Percentiles rank a stretch among this genome's conserved stretches.
These are phyloP conservation scores for Hanseniaspora singularis DNA, from an alignment of 805 yeast genomes.

Conservation along the genomic window DNA sequence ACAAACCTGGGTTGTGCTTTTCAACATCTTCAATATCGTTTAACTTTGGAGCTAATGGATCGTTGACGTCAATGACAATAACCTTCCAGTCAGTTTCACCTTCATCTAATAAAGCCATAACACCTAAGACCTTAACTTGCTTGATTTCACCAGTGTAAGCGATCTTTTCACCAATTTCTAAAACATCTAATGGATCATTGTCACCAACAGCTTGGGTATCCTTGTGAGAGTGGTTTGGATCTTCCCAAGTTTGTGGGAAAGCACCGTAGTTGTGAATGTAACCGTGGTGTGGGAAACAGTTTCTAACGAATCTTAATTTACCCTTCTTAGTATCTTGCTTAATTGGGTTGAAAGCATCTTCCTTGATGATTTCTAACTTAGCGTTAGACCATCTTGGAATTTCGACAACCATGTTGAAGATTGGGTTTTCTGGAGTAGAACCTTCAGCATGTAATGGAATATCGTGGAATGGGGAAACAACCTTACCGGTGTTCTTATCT, in stretches of 20 bases:
- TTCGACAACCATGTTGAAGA: constrained; percentile 69
- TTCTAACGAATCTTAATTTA: constrained; percentile 60
- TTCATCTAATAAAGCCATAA: constrained; percentile 87
- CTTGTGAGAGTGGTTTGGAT: constrained; percentile 52
- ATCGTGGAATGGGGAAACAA: constrained; percentile 91
- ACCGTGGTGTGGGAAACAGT: constrained; percentile 73
- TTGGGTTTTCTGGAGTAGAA: constrained; percentile 56
- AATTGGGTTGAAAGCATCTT: constrained; percentile 56
- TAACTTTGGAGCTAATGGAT: constrained; percentile 78
- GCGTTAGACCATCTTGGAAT: constrained; percentile 77
- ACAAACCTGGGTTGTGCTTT: constrained; percentile 77
- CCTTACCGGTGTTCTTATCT: constrained; percentile 65
- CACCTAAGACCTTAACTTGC: constrained; percentile 85
- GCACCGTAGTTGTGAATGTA: constrained; percentile 84
- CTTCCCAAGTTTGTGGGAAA: constrained; percentile 94
- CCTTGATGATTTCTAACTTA: constrained; percentile 62
- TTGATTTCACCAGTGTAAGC: constrained; percentile 61
- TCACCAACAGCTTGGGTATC: constrained; percentile 65
- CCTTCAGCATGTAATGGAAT: constrained; percentile 79
- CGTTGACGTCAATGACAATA: constrained; percentile 75
- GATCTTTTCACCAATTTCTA: constrained; percentile 65
- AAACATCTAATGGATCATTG: constrained; percentile 76
- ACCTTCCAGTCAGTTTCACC: constrained; percentile 90
- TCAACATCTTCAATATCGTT: constrained; percentile 86
- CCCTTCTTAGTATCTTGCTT: constrained; percentile 70